phyloP scores from a whole-genome alignment of 2,329 filamentous ascomycete genomes.

The Hypoxylon rubiginosum region DNA sequence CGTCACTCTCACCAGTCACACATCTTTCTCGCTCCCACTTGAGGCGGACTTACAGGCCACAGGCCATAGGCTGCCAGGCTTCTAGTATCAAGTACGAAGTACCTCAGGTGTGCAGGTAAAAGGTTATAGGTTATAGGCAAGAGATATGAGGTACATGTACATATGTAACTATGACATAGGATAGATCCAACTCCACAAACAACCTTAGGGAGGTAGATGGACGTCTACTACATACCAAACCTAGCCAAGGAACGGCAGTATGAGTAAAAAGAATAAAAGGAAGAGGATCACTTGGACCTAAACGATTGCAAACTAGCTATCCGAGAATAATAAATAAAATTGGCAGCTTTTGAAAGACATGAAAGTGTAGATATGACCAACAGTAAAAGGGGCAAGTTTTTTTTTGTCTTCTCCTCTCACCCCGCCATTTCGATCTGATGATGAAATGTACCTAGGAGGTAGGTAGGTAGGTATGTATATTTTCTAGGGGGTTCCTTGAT shows the following conservation, averaged over 20 bases:
- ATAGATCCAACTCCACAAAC: too few relatives aligned
- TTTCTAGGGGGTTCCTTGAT: too few relatives aligned
- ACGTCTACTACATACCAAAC: constrained; percentile 7
- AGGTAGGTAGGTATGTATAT: too few relatives aligned
- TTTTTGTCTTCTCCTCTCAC: background rate
- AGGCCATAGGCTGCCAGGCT: too few relatives aligned
- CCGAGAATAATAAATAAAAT: background rate
- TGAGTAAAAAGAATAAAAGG: background rate
- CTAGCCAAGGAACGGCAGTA: background rate
- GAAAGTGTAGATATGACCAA: background rate
- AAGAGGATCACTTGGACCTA: background rate
- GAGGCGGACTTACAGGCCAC: constrained; percentile 11
- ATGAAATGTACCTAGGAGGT: constrained; percentile 13
- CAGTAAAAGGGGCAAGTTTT: background rate
- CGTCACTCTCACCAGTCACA: constrained; percentile 22
- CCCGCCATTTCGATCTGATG: constrained; percentile 14
- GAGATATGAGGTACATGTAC: background rate
- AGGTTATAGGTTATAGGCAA: background rate
- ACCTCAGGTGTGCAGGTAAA: too few relatives aligned
- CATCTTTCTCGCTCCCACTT: constrained; percentile 12
- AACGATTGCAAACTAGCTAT: background rate
- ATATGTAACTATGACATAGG: background rate
- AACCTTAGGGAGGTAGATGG: background rate
- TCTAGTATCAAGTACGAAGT: too few relatives aligned
- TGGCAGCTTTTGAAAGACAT: background rate